Base-by-base conservation (phyloP, 768 basidiomycete species). In the Daedaleopsis sinensis region DNA sequence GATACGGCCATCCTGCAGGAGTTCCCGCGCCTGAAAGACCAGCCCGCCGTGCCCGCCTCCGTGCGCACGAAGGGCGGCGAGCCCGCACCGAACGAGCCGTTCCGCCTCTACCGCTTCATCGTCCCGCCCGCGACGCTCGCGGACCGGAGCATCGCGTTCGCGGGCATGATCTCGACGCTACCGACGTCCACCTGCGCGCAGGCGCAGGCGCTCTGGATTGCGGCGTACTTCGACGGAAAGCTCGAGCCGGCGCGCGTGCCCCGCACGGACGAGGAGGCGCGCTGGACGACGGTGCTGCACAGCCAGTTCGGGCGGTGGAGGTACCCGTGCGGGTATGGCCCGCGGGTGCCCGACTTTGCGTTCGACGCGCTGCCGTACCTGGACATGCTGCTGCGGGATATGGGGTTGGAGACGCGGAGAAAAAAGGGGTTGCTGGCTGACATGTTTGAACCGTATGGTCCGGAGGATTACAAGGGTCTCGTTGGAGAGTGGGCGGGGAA, bases 71-170 rank as follows among this genome's bases (percentile, higher is more conserved):
- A 27, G 47, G 21, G 44, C 44, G 9, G 23, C 21, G 19, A 21
- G 21, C 21, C 2, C 8, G 23, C 47, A 15, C 21, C 47, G 13
- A 49, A 49, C 23, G 21, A 49, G 23, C 47, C 47, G 4, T 49
- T 49, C 47, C 47, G 47, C 13, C 47, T 49, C 21, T 49, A 49
- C 21, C 47, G 47, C 23, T 49, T 49, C 47, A 49, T 49, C 23
- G 47, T 49, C 15, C 47, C 47, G 7, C 47, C 47, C 19, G 24
- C 47, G 23, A 49, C 23, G 21, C 24, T 49, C 23, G 13, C 19
- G 13, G 12, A 21, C 21, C 2, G 23, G 11, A 49, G 7, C 21
- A 49, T 49, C 47, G 47, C 47, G 21, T 49, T 49, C 23, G 47
- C 47, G 5, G 47, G 47, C 47, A 49, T 49, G 47, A 9, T 49